These are phyloP conservation scores for Metschnikowia santaceciliae DNA, from an alignment of 805 yeast species.

Conservation along the genomic window DNA sequence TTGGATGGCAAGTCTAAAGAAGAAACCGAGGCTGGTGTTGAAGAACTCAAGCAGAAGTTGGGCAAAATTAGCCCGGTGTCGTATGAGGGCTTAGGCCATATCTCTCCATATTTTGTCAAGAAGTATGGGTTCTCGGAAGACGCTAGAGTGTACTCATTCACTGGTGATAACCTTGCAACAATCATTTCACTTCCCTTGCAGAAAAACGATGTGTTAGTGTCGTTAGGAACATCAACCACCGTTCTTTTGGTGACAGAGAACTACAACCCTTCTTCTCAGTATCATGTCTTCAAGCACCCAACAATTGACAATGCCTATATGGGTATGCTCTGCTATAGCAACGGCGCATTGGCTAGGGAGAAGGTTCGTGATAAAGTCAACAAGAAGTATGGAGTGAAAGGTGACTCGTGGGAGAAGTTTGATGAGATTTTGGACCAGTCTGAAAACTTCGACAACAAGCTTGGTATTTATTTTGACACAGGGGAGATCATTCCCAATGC, in stretches of 20 bases:
- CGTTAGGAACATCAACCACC: constrained; percentile 91
- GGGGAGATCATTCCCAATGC: constrained; percentile 92
- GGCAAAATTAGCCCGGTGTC: constrained; percentile 52
- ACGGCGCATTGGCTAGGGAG: constrained; percentile 86
- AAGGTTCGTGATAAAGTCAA: constrained; percentile 62
- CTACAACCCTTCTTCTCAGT: constrained; percentile 73
- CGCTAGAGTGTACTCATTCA: constrained; percentile 69
- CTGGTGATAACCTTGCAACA: constrained; percentile 91
- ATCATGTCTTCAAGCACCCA: constrained; percentile 85
- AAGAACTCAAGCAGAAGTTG: constrained; percentile 46
- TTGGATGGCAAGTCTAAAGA: constrained; percentile 33
- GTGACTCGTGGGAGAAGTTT: constrained; percentile 57
- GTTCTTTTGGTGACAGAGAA: constrained; percentile 75
- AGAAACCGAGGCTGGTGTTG: constrained; percentile 26
- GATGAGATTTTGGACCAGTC: constrained; percentile 47
- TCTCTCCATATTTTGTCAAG: constrained; percentile 56
- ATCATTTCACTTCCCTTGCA: constrained; percentile 75
- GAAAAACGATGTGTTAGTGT: constrained; percentile 72
- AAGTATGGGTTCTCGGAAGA: constrained; percentile 58
- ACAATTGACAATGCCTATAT: constrained; percentile 70
- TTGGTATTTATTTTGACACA: constrained; percentile 82
- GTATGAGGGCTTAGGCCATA: constrained; percentile 45
- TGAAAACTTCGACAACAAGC: constrained; percentile 36
- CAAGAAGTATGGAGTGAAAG: constrained; percentile 30
- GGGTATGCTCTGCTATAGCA: constrained; percentile 95